phyloP scores from a whole-genome alignment of 2,329 filamentous ascomycete species.

The Westerdykella sp. region DNA sequence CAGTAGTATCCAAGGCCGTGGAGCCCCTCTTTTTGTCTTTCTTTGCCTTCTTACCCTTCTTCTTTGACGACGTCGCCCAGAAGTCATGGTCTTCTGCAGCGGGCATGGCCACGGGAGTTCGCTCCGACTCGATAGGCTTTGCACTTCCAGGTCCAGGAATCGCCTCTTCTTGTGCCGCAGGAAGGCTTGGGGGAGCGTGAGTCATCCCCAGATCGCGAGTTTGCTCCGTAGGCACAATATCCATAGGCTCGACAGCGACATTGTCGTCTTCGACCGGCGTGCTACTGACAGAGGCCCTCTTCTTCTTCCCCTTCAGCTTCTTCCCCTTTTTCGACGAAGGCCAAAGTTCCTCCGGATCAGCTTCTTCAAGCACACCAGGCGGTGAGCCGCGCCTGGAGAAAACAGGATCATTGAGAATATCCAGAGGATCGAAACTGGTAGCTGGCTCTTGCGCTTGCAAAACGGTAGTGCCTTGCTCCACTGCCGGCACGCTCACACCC shows the following conservation, averaged over 20 bases:
- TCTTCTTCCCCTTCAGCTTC: constrained; percentile 44
- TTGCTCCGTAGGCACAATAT: not conserved
- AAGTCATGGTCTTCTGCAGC: not conserved
- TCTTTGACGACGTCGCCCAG: constrained; percentile 9
- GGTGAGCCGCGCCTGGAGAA: constrained; percentile 31
- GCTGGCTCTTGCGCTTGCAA: constrained; percentile 30
- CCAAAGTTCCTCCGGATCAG: constrained; percentile 32
- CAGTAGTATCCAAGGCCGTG: constrained; percentile 24
- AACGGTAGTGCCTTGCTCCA: constrained; percentile 26
- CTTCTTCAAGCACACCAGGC: constrained; percentile 30
- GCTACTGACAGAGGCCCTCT: constrained; percentile 11
- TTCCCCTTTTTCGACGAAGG: constrained; percentile 41
- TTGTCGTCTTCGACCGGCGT: constrained; percentile 7
- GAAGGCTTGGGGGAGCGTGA: too few species aligned
- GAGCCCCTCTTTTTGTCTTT: constrained; percentile 24
- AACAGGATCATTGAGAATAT: constrained; percentile 32
- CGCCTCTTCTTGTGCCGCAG: too few species aligned
- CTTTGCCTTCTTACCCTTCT: constrained; percentile 26
- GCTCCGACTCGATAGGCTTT: constrained; percentile 1
- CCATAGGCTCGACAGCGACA: not conserved
- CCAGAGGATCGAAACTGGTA: constrained; percentile 29
- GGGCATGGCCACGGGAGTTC: not conserved
- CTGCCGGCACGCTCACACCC: constrained; percentile 10
- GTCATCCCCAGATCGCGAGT: too few species aligned
- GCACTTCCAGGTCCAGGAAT: too few species aligned